phyloP scores from a whole-genome alignment of 495 filamentous ascomycete species.

The Thermochaetoides thermophila region DNA sequence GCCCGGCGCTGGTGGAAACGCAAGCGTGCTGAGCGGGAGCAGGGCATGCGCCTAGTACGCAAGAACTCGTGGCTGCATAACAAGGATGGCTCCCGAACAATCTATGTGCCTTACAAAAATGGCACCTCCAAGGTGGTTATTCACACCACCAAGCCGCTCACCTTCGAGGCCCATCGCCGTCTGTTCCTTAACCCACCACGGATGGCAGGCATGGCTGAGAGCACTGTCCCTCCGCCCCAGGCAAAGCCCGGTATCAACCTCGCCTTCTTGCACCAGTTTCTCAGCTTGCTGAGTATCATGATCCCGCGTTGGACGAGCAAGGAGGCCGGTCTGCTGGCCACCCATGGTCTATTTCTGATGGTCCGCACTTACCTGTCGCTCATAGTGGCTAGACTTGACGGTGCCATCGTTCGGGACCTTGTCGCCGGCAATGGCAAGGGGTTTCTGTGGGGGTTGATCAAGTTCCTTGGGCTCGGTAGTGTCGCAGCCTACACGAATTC shows the following conservation, averaged over 20 bases:
- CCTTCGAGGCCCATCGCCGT: constrained; percentile 89
- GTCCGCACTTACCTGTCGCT: constrained; percentile 88
- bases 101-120: constrained; percentile 84
- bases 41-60: constrained; percentile 62
- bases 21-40: constrained; percentile 59
- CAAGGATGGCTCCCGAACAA: constrained; percentile 85
- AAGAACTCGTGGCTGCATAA: constrained; percentile 84
- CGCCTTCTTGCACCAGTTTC: constrained; percentile 95
- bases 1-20: constrained; percentile 56
- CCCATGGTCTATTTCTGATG: constrained; percentile 78
- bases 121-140: constrained; percentile 80
- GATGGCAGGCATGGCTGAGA: constrained; percentile 58
- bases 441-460: constrained; percentile 80
- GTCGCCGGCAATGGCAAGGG: constrained; percentile 82
- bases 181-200: constrained; percentile 84
- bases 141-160: constrained; percentile 78
- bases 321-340: constrained; percentile 76
- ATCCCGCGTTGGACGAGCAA: constrained; percentile 89
- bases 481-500: constrained; percentile 87
- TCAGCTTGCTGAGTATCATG: constrained; percentile 93
- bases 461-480: constrained; percentile 48
- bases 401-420: constrained; percentile 89
- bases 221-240: constrained; percentile 69
- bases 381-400: constrained; percentile 82
- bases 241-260: constrained; percentile 91